Conservation (phyloP, 129 eudicot genomes). For the Chrysanthemum lavandulifolium region DNA sequence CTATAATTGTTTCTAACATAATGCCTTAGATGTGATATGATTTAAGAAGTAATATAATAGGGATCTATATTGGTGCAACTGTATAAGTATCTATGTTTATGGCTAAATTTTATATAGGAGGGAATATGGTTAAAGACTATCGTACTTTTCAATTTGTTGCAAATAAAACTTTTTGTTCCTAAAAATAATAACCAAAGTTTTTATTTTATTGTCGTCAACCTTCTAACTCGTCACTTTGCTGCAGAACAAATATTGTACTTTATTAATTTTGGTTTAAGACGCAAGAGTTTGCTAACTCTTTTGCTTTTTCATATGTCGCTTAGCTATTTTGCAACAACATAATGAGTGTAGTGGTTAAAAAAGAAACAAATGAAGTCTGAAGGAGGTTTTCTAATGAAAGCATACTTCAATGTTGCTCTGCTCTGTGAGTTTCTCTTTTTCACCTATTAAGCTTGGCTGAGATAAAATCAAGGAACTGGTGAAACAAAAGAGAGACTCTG, state of each 20-base stretch:
- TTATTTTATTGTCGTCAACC: neutral
- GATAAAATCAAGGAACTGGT: neutral
- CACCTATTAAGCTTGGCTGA: neutral
- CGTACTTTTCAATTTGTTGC: neutral
- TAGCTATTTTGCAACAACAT: neutral
- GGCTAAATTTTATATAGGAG: no score
- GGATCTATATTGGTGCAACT: no score
- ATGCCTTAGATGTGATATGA: no score
- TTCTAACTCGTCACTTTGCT: neutral
- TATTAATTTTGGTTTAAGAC: no score
- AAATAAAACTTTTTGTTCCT: neutral
- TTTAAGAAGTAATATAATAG: no score
- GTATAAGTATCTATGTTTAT: no score
- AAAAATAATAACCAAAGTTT: neutral
- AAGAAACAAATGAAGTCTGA: neutral
- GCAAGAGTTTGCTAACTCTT: no score
- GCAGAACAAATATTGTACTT: neutral
- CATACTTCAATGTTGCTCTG: no score
- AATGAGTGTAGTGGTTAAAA: neutral
- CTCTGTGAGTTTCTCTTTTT: neutral
- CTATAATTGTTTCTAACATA: neutral
- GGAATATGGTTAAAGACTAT: no score
- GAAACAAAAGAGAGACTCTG: neutral
- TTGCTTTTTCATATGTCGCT: neutral
- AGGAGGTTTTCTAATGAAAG: neutral